Base-by-base conservation (phyloP, 805 yeast genomes). In the Kurtzmaniella fragi region DNA sequence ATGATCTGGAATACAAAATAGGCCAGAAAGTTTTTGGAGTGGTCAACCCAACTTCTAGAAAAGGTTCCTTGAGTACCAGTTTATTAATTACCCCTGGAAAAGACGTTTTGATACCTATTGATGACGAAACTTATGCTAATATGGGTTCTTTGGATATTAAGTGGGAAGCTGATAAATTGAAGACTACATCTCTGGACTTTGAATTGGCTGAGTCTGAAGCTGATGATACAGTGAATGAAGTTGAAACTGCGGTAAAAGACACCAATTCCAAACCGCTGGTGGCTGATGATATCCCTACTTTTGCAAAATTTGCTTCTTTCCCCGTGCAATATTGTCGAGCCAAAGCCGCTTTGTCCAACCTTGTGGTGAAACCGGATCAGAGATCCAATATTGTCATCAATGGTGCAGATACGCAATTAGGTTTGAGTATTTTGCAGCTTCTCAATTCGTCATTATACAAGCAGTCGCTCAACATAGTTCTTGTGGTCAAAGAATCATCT, bases 11-110 rank as follows among this genome's bases (percentile, higher is more conserved):
- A 5, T 80, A 54, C 49, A 58, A 57, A 7, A 74, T 64, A 17
- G 91, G 90, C 29, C 84, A 79, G 47, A 70, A 68, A 31, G 88
- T 84, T 0, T 74, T 79, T 53, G 95, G 91, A 6, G 50, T 76
- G 34, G 71, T 67, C 38, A 70, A 70, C 50, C 84, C 82, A 34
- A 61, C 42, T 13, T 62, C 66, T 14, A 75, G 75, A 13, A 64
- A 67, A 33, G 90, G 90, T 7, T 61, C 84, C 2, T 56, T 82
- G 17, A 73, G 81, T 28, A 68, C 84, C 3, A 72, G 78, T 32
- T 64, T 83, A 9, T 51, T 77, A 15, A 56, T 83, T 3, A 73
- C 79, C 42, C 80, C 84, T 12, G 50, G 53, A 9, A 53, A 61
- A 28, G 87, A 82, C 48, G 38, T 53, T 16, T 15, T 67, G 14